Evolutionary conservation across 495 filamentous ascomycete species (phyloP), one percentile per base, ranked within the genome.

Genomic region (Tirmania nivea): DNA sequence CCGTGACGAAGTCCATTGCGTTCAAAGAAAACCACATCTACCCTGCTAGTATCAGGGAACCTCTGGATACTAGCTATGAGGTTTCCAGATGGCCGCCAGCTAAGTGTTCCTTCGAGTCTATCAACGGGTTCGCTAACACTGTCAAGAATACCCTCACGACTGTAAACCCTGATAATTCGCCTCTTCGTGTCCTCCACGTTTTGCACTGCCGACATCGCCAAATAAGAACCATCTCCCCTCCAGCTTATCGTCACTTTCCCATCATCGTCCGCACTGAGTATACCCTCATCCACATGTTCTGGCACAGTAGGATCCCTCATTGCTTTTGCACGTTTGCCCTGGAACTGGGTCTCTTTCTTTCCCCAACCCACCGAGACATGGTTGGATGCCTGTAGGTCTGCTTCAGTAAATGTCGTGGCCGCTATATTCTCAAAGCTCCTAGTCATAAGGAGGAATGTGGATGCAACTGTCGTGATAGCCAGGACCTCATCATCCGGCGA

Each of bases 291-390:
- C 17, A 94, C 77, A 65, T 82, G 86, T 66, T 95, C 89, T 0
- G 90, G 90, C 52, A 97, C 80, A 17, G 90, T 97, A 14, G 90
- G 90, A 65, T 97, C 90, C 53, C 83, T 74, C 37, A 96, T 73
- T 34, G 84, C 84, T 64, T 86, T 90, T 36, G 88, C 90, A 61
- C 86, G 78, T 63, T 84, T 87, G 50, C 90, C 90, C 63, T 94
- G 83, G 62, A 97, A 97, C 68, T 97, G 90, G 7, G 90, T 97
- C 67, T 97, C 90, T 63, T 81, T 80, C 71, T 96, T 96, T 56
- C 90, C 90, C 90, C 90, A 97, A 52, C 90, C 90, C 20, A 97
- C 90, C 17, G 87, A 94, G 47, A 97, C 90, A 75, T 97, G 90
- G 65, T 84, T 86, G 1, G 90, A 96, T 1, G 78, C 75, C 61